Evolutionary conservation across 306 rosid genomes (phyloP).

Genomic region (Crotalaria pallida): DNA sequence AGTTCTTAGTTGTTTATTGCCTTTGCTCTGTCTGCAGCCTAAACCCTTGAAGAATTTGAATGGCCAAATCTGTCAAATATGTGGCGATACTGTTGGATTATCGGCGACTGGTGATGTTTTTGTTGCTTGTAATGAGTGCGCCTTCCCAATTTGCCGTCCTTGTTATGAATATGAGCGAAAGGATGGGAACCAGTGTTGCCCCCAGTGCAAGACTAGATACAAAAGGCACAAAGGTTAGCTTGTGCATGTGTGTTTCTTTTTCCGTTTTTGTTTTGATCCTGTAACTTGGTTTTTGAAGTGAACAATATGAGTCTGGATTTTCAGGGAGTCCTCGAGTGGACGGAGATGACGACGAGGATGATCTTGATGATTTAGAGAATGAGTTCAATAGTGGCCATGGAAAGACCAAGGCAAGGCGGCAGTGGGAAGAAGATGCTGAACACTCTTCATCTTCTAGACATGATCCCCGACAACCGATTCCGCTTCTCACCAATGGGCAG

Average conservation of each 20-base stretch:
- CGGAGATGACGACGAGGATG: constrained; percentile 95
- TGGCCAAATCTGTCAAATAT: constrained; percentile 86
- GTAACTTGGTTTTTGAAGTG: neutral
- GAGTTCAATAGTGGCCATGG: constrained; percentile 66
- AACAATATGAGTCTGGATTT: constrained; percentile 28
- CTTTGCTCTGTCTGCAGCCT: constrained; percentile 46
- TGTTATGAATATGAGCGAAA: constrained; percentile 93
- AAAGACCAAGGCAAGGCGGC: constrained; percentile 48
- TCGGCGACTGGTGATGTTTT: constrained; percentile 76
- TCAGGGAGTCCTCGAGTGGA: constrained; percentile 96
- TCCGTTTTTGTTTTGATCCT: neutral
- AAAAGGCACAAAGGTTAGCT: constrained; percentile 80
- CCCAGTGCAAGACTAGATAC: constrained; percentile 97
- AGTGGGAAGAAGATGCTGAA: constrained; percentile 76
- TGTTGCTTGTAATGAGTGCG: constrained; percentile 98
- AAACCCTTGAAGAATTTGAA: constrained; percentile 77
- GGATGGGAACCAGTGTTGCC: constrained; percentile 91
- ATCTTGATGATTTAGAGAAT: constrained; percentile 79
- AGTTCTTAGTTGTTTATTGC: constrained; percentile 6
- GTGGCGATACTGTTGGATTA: constrained; percentile 77
- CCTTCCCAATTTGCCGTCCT: constrained; percentile 90
- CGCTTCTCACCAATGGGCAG: constrained; percentile 82
- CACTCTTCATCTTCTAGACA: constrained; percentile 82
- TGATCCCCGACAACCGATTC: constrained; percentile 77
- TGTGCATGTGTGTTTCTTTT: neutral